These are phyloP conservation scores for Scleromitrula shiraiana DNA, from an alignment of 2,329 filamentous ascomycete genomes.

Conservation along the genomic window DNA sequence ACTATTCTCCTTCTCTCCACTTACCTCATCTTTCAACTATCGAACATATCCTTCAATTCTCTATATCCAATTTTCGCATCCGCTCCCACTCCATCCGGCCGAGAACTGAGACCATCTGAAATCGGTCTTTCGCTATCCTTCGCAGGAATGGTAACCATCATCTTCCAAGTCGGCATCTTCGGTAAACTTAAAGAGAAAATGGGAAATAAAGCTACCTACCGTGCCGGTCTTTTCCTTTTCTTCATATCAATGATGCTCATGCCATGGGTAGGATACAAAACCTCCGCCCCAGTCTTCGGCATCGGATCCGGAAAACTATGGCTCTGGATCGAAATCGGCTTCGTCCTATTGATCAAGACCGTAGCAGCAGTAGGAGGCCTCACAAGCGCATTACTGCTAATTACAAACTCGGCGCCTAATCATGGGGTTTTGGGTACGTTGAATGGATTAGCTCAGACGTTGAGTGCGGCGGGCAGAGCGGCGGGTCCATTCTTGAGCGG, in stretches of 20 bases:
- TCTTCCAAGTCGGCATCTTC: constrained; percentile 85
- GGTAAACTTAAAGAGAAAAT: constrained; percentile 67
- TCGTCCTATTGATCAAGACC: constrained; percentile 79
- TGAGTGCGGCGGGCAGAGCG: constrained; percentile 83
- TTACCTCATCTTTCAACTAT: constrained; percentile 87
- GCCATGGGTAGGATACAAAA: constrained; percentile 79
- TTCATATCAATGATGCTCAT: constrained; percentile 77
- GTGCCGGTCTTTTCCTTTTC: constrained; percentile 69
- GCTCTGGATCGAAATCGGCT: constrained; percentile 74
- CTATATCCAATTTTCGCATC: constrained; percentile 91
- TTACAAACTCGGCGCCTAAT: constrained; percentile 88
- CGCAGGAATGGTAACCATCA: constrained; percentile 74
- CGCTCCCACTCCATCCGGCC: constrained; percentile 65
- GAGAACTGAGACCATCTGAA: constrained; percentile 64
- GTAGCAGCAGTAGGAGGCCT: constrained; percentile 85
- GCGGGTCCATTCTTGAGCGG: constrained; percentile 85
- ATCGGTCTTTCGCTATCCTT: constrained; percentile 83
- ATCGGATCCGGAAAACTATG: constrained; percentile 56
- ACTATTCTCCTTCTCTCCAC: constrained; percentile 75
- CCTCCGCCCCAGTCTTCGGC: constrained; percentile 47
- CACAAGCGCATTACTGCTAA: constrained; percentile 85
- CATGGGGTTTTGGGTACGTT: constrained; percentile 79
- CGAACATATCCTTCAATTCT: constrained; percentile 92
- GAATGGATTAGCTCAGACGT: constrained; percentile 88
- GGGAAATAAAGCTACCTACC: constrained; percentile 81